Conservation (phyloP, 225 moss, liverwort and hornwort species). For the Anthoceros angustus region DNA sequence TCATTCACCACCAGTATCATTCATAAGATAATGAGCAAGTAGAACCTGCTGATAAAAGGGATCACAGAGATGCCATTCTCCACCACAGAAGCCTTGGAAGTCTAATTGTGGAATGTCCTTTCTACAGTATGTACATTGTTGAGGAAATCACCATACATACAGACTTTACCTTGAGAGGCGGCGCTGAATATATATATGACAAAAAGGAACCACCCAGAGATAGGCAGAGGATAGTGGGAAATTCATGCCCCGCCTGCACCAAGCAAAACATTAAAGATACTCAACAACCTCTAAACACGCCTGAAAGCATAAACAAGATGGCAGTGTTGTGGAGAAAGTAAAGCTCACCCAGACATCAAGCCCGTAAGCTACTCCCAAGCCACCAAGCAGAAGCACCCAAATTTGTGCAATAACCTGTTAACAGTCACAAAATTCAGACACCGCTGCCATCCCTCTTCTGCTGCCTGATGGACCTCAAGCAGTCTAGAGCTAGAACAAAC, state of each 20-base stretch:
- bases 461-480: not conserved
- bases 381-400: slow-evolving; percentile 76
- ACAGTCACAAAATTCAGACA: slow-evolving; percentile 9
- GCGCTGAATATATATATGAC: slow-evolving; percentile 93
- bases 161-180: slow-evolving; percentile 60
- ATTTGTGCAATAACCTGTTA: slow-evolving; percentile 72
- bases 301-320: not conserved
- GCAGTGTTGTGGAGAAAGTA: not conserved
- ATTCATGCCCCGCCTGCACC: slow-evolving; percentile 78
- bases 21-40: not conserved
- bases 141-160: not conserved
- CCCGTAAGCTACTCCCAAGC: slow-evolving; percentile 56
- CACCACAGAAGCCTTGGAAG: too few species aligned
- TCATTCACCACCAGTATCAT: not conserved
- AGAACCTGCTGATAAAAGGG: too few species aligned
- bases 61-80: too few species aligned
- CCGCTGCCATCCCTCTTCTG: not conserved
- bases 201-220: slow-evolving; percentile 73
- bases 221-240: slow-evolving; percentile 53
- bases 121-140: not conserved
- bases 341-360: slow-evolving; percentile 76
- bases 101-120: not conserved
- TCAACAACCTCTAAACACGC: not conserved
- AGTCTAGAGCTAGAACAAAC: slow-evolving; percentile 23
- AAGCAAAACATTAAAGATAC: not conserved